Evolutionary conservation across 345 rosid genomes (phyloP).

Genomic region (Rhodomyrtus tomentosa): DNA sequence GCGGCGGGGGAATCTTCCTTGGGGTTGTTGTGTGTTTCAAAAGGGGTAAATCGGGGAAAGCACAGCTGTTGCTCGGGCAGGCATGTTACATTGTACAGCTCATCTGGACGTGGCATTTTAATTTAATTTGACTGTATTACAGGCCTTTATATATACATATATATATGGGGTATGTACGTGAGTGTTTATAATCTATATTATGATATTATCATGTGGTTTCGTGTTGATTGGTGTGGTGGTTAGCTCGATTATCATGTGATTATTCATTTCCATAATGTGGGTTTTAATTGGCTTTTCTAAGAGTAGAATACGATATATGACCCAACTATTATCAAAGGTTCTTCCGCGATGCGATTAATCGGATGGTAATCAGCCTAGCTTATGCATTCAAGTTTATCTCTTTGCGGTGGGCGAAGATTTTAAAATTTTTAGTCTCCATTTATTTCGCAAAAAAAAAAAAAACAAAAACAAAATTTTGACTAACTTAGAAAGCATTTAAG

Average conservation of each 20-base stretch:
- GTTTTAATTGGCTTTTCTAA: background rate
- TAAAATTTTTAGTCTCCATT: no score
- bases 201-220: background rate
- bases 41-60: background rate
- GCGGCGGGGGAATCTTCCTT: no score
- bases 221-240: background rate
- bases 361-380: background rate
- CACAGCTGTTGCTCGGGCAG: background rate
- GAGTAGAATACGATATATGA: background rate
- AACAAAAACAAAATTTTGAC: no score
- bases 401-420: rapidly evolving
- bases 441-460: no score
- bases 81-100: background rate
- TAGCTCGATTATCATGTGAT: background rate
- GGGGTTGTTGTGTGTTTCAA: no score
- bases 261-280: background rate
- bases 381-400: background rate
- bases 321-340: background rate
- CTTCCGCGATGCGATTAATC: background rate
- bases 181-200: no score
- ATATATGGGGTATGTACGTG: no score
- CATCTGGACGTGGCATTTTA: background rate
- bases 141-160: background rate
- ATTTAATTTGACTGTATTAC: background rate
- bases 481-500: no score